Base-by-base conservation (phyloP, 371 early-diverging fungal species). In the Thermomucor indicae-seudaticae region DNA sequence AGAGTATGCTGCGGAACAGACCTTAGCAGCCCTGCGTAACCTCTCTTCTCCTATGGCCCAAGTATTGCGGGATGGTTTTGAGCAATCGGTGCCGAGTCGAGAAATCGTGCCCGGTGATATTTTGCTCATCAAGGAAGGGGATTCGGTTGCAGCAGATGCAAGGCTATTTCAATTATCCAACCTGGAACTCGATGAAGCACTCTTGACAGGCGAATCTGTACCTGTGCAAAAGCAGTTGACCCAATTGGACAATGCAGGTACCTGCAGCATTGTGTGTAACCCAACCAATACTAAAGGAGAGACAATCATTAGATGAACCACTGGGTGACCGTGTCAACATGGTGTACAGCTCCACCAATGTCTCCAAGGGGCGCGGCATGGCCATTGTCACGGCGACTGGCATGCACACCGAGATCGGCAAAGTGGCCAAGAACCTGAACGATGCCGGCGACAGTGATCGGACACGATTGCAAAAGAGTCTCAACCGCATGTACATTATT, bases 21-120 rank as follows among this genome's bases (percentile, higher is more conserved):
- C 93, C 6, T 70, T 94, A 72, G 92, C 92, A 43, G 90, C 95
- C 17, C 67, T 94, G 31, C 68, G 86, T 45, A 82, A 85, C 28
- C 70, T 94, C 55, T 76, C 85, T 2, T 89, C 92, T 1, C 92
- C 89, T 3, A 78, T 80, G 47, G 84, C 79, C 23, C 64, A 71
- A n/a, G 93, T 92, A 7, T 60, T 93, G 43, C 89, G 95, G 39
- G 87, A 89, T 55, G 91, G 91, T 7, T 72, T 67, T 24, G 73
- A 79, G 50, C 57, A 70, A 17, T 60, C 70, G 2, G 65, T 93
- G 19, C 75, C 85, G 14, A 83, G 90, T 12, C 56, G 60, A 30
- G 84, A 84, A 16, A 64, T 92, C 12, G 93, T 92, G 1, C 91
- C 91, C 6, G 95, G 95, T n/a, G 96, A 96, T 65, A 52, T 95